Conservation (phyloP, 176 grass and related monocot genomes). For the Aegilops sharonensis region DNA sequence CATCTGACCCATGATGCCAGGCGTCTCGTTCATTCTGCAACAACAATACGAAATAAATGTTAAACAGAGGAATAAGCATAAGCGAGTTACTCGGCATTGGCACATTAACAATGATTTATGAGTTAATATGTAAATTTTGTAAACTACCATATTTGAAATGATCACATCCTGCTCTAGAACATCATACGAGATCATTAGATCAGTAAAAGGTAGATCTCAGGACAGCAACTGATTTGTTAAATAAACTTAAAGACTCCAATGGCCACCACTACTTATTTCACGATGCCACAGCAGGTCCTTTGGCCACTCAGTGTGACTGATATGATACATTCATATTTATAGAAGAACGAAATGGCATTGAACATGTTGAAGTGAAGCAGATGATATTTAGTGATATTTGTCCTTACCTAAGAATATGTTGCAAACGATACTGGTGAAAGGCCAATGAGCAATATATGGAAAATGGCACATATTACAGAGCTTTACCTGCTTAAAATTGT, state of each 20-base stretch:
- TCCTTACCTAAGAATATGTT: not conserved
- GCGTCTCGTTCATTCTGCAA: slow-evolving; percentile 62
- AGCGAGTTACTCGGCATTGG: not conserved
- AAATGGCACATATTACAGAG: not conserved
- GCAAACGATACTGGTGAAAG: not conserved
- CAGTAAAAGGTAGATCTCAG: not conserved
- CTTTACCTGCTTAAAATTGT: slow-evolving; percentile 80
- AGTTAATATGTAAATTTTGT: not conserved
- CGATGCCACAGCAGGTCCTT: not conserved
- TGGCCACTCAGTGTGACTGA: not conserved
- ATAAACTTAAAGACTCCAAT: not conserved
- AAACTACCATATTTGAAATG: not conserved
- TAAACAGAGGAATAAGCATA: not conserved
- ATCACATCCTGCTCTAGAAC: not conserved
- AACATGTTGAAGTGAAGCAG: not conserved
- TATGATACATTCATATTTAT: not conserved
- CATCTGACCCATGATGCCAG: slow-evolving; percentile 84
- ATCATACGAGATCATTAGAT: not conserved
- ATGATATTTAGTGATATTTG: not conserved
- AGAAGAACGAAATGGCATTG: not conserved
- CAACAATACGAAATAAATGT: not conserved
- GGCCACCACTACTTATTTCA: not conserved
- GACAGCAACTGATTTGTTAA: not conserved
- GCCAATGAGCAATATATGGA: not conserved
- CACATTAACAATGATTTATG: not conserved